Evolutionary conservation across 768 basidiomycete genomes (phyloP).

Genomic region (Kwoniella mangroviensis): DNA sequence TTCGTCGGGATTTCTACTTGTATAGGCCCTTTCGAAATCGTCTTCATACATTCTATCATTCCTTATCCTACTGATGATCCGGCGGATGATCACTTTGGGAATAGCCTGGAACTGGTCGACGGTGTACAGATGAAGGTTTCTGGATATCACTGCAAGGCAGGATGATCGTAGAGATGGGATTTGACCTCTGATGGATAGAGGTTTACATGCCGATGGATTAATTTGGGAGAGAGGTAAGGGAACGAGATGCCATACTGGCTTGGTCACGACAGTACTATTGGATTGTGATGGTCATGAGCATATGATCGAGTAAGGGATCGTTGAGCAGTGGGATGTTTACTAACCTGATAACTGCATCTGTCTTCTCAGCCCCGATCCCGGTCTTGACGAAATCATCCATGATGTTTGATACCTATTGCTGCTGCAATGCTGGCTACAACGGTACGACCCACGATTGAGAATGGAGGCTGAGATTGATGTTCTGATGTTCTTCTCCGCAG

Average conservation of each 20-base stretch:
- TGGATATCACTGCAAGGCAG: constrained; percentile 36
- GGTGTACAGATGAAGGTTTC: constrained; percentile 35
- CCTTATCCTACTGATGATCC: constrained; percentile 35
- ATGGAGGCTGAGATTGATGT: too few species aligned
- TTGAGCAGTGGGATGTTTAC: too few species aligned
- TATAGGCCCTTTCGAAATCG: neutral
- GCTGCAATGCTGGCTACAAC: too few species aligned
- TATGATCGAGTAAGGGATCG: too few species aligned
- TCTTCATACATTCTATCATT: constrained; percentile 44
- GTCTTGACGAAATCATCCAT: too few species aligned
- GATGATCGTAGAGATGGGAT: constrained; percentile 29
- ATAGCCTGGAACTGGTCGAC: constrained; percentile 27
- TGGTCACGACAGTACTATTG: constrained; percentile 1
- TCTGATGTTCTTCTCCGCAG: too few species aligned
- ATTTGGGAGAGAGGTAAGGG: constrained; percentile 44
- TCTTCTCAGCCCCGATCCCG: too few species aligned
- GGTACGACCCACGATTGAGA: too few species aligned
- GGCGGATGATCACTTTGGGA: constrained; percentile 15
- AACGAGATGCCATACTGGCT: constrained; percentile 40
- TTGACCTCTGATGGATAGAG: constrained; percentile 14
- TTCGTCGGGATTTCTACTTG: constrained; percentile 32
- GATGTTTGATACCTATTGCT: too few species aligned
- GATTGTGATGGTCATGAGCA: neutral
- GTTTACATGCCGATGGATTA: constrained; percentile 2
- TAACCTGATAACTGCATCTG: too few species aligned